Evolutionary conservation across 352 stramenopile genomes (phyloP), one percentile per base, ranked within the genome.

Genomic region (Phytopythium oedochilum): DNA sequence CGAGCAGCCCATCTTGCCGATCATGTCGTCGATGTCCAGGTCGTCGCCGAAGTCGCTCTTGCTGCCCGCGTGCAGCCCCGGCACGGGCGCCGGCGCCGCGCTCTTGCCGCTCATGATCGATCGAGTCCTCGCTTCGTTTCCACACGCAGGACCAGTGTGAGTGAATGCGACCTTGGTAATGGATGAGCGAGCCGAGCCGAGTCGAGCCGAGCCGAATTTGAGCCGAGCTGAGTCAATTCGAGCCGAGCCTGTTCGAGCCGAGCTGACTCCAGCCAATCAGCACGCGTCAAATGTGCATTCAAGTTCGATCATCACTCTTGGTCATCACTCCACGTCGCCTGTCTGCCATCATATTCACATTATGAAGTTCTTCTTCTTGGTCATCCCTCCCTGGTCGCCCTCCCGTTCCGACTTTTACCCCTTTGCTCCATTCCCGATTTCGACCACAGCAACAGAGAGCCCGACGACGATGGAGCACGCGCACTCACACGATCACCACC

Each of bases 21-120:
- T 94, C 66, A 92, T 83, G 46, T 90, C 78, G 65, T 89, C 80
- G 42, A 89, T 75, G 66, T 94, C 85, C 42, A 94, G 65, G 46
- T 92, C 79, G 17, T 78, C 68, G 11, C 77, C 77, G 36, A 89
- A 90, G 64, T 89, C 79, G 69, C 82, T 92, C 68, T 91, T 84
- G 69, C 81, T 92, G 50, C 81, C 83, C 14, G 74, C 73, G 56
- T 94, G 83, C n/a, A 89, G 71, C 1, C 79, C 79, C 6, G 73
- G 32, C 31, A 87, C 61, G n/a, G 83, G 66, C 42, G 64, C 43
- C 10, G 75, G 73, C 17, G 60, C 28, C 57, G 38, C 25, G 26
- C 9, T 48, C 51, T 50, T 49, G 28, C 43, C 39, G 44, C 28
- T 51, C 25, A 51, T 51, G 23, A 44, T 20, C 22, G 39, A 46